phyloP scores from a whole-genome alignment of 208 protist genomes.

The Crithidia fasciculata region DNA sequence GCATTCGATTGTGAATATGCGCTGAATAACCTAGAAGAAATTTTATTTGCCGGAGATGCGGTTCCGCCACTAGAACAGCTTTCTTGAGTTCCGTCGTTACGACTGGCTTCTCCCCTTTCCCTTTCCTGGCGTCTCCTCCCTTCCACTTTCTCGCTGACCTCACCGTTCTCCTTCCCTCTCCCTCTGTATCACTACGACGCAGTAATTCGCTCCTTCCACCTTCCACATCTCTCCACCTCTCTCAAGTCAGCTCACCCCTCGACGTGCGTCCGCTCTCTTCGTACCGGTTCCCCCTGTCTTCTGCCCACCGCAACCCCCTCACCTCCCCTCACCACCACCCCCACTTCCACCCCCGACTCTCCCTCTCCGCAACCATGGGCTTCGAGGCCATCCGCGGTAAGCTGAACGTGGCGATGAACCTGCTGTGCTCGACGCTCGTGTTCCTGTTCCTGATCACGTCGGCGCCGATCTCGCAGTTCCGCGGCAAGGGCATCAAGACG shows the following conservation, averaged over 20 bases:
- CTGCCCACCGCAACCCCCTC: not conserved
- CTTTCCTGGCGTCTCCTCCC: too few species aligned
- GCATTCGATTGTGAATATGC: too few species aligned
- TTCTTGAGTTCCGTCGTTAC: too few species aligned
- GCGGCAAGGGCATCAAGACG: conserved; percentile 33
- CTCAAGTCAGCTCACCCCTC: too few species aligned
- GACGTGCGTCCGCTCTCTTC: not conserved
- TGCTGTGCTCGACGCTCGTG: conserved; percentile 54
- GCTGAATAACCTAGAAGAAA: too few species aligned
- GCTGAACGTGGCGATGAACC: conserved; percentile 41
- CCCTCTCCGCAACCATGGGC: conserved; percentile 41
- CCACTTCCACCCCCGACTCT: conserved; percentile 1
- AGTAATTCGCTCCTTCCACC: too few species aligned
- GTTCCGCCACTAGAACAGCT: too few species aligned
- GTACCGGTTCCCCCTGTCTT: not conserved
- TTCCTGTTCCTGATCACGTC: conserved; percentile 59
- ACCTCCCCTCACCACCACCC: not conserved
- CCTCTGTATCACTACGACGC: not conserved
- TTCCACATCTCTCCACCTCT: too few species aligned
- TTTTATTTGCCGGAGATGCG: too few species aligned
- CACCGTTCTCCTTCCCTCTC: not conserved
- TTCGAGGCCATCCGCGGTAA: conserved; percentile 53
- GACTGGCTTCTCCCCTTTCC: too few species aligned
- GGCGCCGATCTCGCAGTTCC: conserved; percentile 64
- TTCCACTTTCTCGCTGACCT: not conserved